Percentiles rank a stretch among this genome's conserved stretches.
phyloP scores from a whole-genome alignment of 177 flowering plant genomes.

The Telopea speciosissima region DNA sequence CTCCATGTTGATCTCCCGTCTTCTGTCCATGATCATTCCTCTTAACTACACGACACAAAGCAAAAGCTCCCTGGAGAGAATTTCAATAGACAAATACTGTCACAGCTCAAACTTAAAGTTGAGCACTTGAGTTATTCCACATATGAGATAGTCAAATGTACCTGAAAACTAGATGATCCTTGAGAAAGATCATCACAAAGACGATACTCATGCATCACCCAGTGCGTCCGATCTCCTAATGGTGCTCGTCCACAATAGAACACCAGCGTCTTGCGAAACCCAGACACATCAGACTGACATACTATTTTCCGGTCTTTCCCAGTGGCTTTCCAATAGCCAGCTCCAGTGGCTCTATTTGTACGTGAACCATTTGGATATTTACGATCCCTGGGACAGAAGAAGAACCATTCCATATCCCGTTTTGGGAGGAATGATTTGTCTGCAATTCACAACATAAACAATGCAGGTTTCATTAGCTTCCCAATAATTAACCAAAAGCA shows the following conservation, averaged over 20 bases:
- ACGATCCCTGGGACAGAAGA: slow-evolving; percentile 81
- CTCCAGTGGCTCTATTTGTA: slow-evolving; percentile 82
- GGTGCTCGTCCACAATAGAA: slow-evolving; percentile 93
- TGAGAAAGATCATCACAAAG: slow-evolving; percentile 57
- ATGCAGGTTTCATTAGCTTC: slow-evolving; percentile 7
- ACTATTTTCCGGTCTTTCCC: slow-evolving; percentile 80
- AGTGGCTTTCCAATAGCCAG: slow-evolving; percentile 98
- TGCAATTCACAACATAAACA: slow-evolving; percentile 27
- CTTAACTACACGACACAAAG: slow-evolving; percentile 72
- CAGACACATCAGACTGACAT: slow-evolving; percentile 48
- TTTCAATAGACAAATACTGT: not conserved
- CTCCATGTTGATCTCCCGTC: slow-evolving; percentile 28
- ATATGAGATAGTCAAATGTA: slow-evolving; percentile 16
- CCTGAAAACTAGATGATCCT: slow-evolving; percentile 46
- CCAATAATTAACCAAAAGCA: slow-evolving; percentile 1
- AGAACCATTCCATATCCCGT: slow-evolving; percentile 92
- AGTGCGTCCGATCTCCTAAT: slow-evolving; percentile 73
- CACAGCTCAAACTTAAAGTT: not conserved
- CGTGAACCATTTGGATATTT: slow-evolving; percentile 91
- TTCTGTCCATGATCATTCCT: slow-evolving; percentile 44
- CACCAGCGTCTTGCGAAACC: slow-evolving; percentile 77
- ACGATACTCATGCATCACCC: slow-evolving; percentile 96
- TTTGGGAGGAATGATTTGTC: slow-evolving; percentile 85
- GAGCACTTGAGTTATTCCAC: not conserved
- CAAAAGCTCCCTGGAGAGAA: slow-evolving; percentile 64